Evolutionary conservation across 2,329 filamentous ascomycete genomes (phyloP).

Genomic region (Curvularia lunata): DNA sequence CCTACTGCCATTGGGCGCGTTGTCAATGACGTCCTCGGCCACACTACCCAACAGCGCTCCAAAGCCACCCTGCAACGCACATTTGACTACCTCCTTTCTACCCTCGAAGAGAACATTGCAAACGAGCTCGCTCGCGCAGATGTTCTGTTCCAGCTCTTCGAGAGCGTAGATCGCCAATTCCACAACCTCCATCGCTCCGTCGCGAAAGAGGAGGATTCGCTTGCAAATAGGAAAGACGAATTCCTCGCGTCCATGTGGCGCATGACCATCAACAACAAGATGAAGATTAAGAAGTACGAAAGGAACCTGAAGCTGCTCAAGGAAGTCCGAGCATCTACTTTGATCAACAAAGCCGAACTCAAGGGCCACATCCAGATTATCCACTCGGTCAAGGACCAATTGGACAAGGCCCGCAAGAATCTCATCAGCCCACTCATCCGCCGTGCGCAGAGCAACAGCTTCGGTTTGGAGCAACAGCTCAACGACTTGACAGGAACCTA

Average conservation of each 20-base stretch:
- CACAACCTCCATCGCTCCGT: slow-evolving; percentile 85
- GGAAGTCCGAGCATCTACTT: slow-evolving; percentile 80
- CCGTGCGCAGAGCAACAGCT: slow-evolving; percentile 68
- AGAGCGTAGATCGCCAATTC: slow-evolving; percentile 88
- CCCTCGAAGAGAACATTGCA: slow-evolving; percentile 87
- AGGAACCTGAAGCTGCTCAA: slow-evolving; percentile 82
- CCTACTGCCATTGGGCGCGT: slow-evolving; percentile 74
- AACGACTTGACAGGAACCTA: slow-evolving; percentile 80
- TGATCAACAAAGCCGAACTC: slow-evolving; percentile 84
- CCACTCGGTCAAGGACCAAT: slow-evolving; percentile 80
- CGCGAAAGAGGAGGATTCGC: slow-evolving; percentile 78
- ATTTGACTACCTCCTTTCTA: slow-evolving; percentile 83
- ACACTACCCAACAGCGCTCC: slow-evolving; percentile 80
- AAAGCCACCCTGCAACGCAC: slow-evolving; percentile 81
- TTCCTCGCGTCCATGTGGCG: slow-evolving; percentile 86
- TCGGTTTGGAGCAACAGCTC: slow-evolving; percentile 86
- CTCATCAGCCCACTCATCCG: slow-evolving; percentile 84
- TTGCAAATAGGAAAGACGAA: slow-evolving; percentile 81
- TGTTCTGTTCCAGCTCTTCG: slow-evolving; percentile 85
- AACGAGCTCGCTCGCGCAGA: slow-evolving; percentile 82
- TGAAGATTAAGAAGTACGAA: slow-evolving; percentile 84
- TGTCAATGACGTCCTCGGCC: slow-evolving; percentile 76
- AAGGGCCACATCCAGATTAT: slow-evolving; percentile 87
- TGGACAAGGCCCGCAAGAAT: slow-evolving; percentile 83
- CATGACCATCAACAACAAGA: slow-evolving; percentile 77